These are phyloP conservation scores for Penicillium paneum DNA, from an alignment of 2,329 filamentous ascomycete species.

Conservation along the genomic window DNA sequence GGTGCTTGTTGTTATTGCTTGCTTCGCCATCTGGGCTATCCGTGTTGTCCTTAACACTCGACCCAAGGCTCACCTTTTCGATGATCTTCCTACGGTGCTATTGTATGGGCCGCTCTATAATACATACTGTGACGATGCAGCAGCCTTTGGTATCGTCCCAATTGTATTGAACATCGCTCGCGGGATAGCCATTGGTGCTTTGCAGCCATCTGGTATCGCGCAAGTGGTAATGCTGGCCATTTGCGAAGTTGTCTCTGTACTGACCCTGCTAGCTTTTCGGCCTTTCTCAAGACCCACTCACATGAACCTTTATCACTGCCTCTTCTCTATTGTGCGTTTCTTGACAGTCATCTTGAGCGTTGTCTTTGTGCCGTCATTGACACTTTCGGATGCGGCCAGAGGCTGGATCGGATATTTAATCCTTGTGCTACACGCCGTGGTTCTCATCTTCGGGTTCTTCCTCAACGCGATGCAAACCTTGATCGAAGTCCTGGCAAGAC, in stretches of 20 bases:
- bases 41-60: conserved; percentile 75
- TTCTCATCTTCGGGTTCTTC: conserved; percentile 88
- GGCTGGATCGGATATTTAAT: conserved; percentile 96
- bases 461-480: conserved; percentile 87
- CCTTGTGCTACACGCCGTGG: conserved; percentile 76
- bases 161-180: conserved; percentile 80
- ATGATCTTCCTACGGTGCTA: conserved; percentile 84
- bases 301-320: conserved; percentile 93
- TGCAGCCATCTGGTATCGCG: conserved; percentile 88
- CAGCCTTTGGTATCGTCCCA: conserved; percentile 83
- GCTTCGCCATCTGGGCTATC: conserved; percentile 74
- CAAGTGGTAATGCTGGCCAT: conserved; percentile 90
- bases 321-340: conserved; percentile 76
- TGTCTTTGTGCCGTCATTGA: conserved; percentile 79
- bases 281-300: conserved; percentile 89
- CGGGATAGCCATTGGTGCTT: conserved; percentile 84
- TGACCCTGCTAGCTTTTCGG: conserved; percentile 83
- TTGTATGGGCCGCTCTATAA: conserved; percentile 94
- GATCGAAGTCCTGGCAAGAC: conserved; percentile 78
- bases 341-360: conserved; percentile 72
- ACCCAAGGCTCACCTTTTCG: conserved; percentile 83
- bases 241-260: conserved; percentile 84
- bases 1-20: conserved; percentile 68
- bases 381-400: conserved; percentile 72
- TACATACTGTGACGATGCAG: conserved; percentile 90